Base-by-base conservation (phyloP, 768 basidiomycete species). In the Lactifluus subvellereus region DNA sequence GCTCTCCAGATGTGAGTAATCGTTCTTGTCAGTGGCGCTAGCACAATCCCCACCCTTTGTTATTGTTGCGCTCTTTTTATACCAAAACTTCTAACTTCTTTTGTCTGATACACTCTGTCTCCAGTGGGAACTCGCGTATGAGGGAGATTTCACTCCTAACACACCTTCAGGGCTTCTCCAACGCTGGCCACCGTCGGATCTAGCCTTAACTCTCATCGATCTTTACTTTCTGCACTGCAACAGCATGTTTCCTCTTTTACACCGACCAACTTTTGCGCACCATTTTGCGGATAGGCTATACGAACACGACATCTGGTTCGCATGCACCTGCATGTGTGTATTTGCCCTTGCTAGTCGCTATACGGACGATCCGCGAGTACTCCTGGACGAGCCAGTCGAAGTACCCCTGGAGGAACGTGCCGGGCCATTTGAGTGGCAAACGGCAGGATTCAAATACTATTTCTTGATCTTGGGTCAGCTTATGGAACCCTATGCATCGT, bases 181-280 rank as follows among this genome's bases (percentile, higher is more conserved):
- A 72, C 76, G 69, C 2, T 86, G 89, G 53, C 93, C 91, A 43
- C 82, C 89, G 0, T 69, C 73, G 16, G 85, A 87, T 61, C 81
- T 93, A 18, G 80, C 80, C 8, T 69, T 73, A 33, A 71, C 67
- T 18, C 78, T 97, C 35, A 82, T 94, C 66, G 75, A 82, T 43
- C 75, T 86, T 33, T 94, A 84, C 71, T 96, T 96, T 68, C 66
- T 74, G 2, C 77, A 85, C 62, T 72, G 79, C 54, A 88, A 92
- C 69, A 69, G 71, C 33, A 76, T 82, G 40, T 77, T 84, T 59
- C 89, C 90, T 8, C 73, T 94, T 20, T 76, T 94, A 33, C 89
- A 93, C 69, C 80, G 79, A 22, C 84, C 84, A 6, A 84, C 86
- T 0, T 93, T 94, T 69, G 76, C 83, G 42, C 78, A 78, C 16